Evolutionary conservation across 2,329 filamentous ascomycete species (phyloP), one percentile per base, ranked within the genome.

Genomic region (Ceratocystis albifundus): DNA sequence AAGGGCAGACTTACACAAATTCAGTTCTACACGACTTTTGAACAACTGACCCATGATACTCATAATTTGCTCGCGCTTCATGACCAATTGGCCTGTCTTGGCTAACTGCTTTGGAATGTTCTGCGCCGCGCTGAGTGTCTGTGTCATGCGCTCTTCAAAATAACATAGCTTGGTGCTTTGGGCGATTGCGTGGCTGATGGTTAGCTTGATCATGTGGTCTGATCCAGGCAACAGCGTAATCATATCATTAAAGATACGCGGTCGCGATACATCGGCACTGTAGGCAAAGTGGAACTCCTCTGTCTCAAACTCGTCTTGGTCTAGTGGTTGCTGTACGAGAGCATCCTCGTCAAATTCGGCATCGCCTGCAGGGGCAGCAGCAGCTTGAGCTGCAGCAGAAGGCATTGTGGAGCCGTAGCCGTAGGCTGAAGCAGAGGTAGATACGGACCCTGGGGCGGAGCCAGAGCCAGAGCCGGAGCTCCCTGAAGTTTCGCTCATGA

Each of bases 271-370:
- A 67, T 90, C 83, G 0, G 85, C 83, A 71, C 90, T 96, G 78
- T 99, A 99, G 75, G 97, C 92, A 73, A 99, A 99, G 74, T 99
- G 93, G 72, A 99, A 96, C 73, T 97, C 93, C 74, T 99, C 94
- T 0, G 89, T 99, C 77, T 99, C 94, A 71, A 95, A 96, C 73
- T 97, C 92, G 70, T 88, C 87, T 75, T 96, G 90, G 66, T 89
- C 85, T 25, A 96, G 80, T 0, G 92, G 90, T 44, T 90, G 83
- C 1, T 86, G 88, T 41, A 91, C 86, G 5, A 99, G 82, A 4
- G 64, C 61, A 15, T 68, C 65, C 22, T 62, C 57, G 30, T 65
- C 68, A 20, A 65, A 53, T 20, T 69, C 66, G 30, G 63, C 64
- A 45, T 67, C 64, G 41, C 44, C 44, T 10, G 22, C 25, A 17